Evolutionary conservation across 2,329 filamentous ascomycete genomes (phyloP).

Genomic region (Aureobasidium pullulans): DNA sequence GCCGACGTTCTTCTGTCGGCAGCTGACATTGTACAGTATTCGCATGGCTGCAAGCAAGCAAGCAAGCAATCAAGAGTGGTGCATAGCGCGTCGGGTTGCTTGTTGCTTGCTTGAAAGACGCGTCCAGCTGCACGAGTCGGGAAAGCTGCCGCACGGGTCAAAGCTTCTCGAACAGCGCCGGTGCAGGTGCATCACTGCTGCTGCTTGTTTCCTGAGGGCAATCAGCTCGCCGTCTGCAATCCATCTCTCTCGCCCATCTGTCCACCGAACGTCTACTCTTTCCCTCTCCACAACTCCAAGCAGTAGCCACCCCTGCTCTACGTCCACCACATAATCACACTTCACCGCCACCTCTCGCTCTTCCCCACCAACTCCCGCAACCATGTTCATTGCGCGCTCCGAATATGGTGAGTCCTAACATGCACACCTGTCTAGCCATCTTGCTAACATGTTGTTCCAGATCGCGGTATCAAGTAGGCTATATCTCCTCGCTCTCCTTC

Average conservation of each 20-base stretch:
- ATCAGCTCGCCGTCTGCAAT: background rate
- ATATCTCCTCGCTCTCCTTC: conserved; percentile 44
- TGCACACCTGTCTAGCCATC: background rate
- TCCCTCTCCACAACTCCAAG: background rate
- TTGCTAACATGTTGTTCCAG: conserved; percentile 40
- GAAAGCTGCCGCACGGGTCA: background rate
- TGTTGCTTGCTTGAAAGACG: background rate
- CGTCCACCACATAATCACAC: background rate
- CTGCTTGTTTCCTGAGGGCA: background rate
- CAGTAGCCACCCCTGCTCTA: background rate
- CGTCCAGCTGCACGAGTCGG: background rate
- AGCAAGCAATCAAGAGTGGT: too few relatives aligned
- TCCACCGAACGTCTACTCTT: background rate
- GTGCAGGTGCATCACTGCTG: background rate
- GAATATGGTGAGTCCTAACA: conserved; percentile 77
- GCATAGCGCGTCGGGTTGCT: background rate
- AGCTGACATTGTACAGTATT: conserved; percentile 10
- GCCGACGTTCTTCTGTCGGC: conserved; percentile 20
- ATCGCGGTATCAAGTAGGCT: conserved; percentile 90
- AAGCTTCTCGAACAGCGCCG: background rate
- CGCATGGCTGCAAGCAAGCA: conserved; percentile 8
- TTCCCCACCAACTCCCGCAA: conserved; percentile 38
- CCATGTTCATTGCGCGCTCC: conserved; percentile 99
- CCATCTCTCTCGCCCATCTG: background rate
- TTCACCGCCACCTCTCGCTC: conserved; percentile 3